These are phyloP conservation scores for Ailanthus altissimus DNA, from an alignment of 345 rosid genomes.

Conservation along the genomic window DNA sequence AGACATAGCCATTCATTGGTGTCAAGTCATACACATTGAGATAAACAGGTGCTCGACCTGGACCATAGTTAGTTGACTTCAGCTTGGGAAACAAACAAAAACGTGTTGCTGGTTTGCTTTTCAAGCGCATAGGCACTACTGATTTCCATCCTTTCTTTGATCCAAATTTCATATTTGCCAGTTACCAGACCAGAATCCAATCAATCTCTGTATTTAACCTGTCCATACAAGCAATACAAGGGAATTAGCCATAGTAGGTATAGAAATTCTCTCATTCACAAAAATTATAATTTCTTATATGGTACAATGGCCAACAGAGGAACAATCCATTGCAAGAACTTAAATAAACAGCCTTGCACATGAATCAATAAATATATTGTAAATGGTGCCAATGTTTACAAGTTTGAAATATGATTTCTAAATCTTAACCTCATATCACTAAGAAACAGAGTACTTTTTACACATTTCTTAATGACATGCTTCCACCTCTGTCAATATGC, in stretches of 20 bases:
- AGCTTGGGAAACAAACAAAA: constrained; percentile 75
- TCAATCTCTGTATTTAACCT: constrained; percentile 46
- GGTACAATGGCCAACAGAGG: neutral
- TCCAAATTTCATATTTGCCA: constrained; percentile 58
- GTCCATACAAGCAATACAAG: constrained; percentile 14
- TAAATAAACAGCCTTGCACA: neutral
- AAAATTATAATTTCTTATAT: neutral
- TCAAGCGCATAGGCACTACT: constrained; percentile 49
- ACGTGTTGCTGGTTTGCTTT: constrained; percentile 62
- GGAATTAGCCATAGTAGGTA: neutral
- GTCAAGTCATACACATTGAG: constrained; percentile 96
- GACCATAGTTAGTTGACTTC: constrained; percentile 58
- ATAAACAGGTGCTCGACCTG: constrained; percentile 73
- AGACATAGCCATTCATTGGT: constrained; percentile 79
- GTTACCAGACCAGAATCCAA: constrained; percentile 20
- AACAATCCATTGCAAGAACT: neutral
- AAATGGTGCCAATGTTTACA: neutral
- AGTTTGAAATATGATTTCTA: neutral
- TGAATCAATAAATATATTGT: neutral
- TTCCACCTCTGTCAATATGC: neutral
- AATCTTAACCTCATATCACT: neutral
- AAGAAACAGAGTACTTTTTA: neutral
- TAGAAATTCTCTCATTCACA: neutral
- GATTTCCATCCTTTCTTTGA: constrained; percentile 67
- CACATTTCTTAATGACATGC: neutral